Evolutionary conservation across 257 asterid species (phyloP), one percentile per base, ranked within the genome.

Genomic region (Coffea eugenioides): DNA sequence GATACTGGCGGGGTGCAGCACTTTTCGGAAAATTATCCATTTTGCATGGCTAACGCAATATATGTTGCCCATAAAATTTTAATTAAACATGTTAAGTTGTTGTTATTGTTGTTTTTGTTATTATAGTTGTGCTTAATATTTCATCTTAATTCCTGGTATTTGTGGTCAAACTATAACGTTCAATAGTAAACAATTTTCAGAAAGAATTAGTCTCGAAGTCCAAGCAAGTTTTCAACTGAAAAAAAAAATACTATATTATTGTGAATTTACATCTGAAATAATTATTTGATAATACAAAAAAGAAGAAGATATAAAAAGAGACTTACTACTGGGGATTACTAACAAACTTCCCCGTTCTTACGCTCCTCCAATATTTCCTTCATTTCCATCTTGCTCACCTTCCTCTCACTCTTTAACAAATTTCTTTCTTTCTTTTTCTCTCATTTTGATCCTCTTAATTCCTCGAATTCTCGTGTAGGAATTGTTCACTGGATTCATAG

Each of bases 291-390:
- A 39, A 39, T 39, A 39, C 3, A 56, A 56, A 59, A 20, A 59
- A 20, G 8, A 57, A 20, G 0, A 25, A 12, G 11, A 3, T 11
- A 31, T 5, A 34, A 27, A 1, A 2, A 31, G 11, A 4, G 11
- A 34, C 46, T 11, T 71, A 45, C 59, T 23, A 36, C 48, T 43
- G 23, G 7, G 3, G n/a, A 1, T 8, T 74, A 21, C 23, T 14
- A 75, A 75, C 70, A 1, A 77, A 66, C 77, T 79, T 79, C 14
- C 82, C 82, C 39, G 3, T 73, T 61, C 73, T 72, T 34, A 3
- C 78, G 82, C 82, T 62, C 5, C 49, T 71, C 73, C 78, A 79
- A 18, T 71, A 21, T 45, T 68, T 39, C 69, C 61, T 68, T 13
- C 27, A 62, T 65, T 61, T 76, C 69, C 73, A 76, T 34, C 49